Evolutionary conservation across 2,329 filamentous ascomycete genomes (phyloP).

Genomic region (Pleurostoma richardsiae): DNA sequence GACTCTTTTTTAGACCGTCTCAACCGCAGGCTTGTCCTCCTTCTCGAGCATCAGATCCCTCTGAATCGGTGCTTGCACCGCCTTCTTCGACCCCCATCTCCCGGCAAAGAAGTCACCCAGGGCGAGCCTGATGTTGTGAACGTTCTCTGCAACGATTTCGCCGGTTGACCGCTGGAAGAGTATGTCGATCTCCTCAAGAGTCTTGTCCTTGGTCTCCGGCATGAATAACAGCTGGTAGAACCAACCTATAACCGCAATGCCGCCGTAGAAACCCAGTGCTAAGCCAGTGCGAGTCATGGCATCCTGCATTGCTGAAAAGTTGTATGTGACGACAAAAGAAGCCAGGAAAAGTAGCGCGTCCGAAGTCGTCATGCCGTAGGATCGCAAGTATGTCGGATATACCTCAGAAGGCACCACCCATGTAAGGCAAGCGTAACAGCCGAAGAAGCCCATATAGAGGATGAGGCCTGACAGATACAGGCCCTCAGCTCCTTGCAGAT

Average conservation of each 20-base stretch:
- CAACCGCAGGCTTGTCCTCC: too few relatives aligned
- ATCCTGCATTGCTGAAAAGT: slow-evolving; percentile 65
- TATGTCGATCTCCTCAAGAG: slow-evolving; percentile 66
- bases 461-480: slow-evolving; percentile 64
- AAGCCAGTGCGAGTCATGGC: slow-evolving; percentile 64
- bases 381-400: slow-evolving; percentile 67
- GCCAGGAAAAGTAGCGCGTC: slow-evolving; percentile 65
- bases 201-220: slow-evolving; percentile 68
- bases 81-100: slow-evolving; percentile 2
- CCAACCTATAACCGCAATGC: slow-evolving; percentile 66
- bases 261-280: slow-evolving; percentile 67
- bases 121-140: slow-evolving; percentile 19
- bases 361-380: slow-evolving; percentile 69
- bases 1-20: too few relatives aligned
- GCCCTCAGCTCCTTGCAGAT: slow-evolving; percentile 45
- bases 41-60: too few relatives aligned
- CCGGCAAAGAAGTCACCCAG: slow-evolving; percentile 8
- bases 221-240: slow-evolving; percentile 71
- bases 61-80: too few relatives aligned
- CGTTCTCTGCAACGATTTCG: slow-evolving; percentile 57
- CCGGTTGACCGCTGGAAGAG: slow-evolving; percentile 60
- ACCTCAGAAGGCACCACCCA: slow-evolving; percentile 66
- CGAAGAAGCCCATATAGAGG: slow-evolving; percentile 65
- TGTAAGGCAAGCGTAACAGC: slow-evolving; percentile 58
- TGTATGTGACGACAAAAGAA: slow-evolving; percentile 71